Conservation (phyloP, 2,329 filamentous ascomycete species). For the Myriosclerotinia scirpicola region DNA sequence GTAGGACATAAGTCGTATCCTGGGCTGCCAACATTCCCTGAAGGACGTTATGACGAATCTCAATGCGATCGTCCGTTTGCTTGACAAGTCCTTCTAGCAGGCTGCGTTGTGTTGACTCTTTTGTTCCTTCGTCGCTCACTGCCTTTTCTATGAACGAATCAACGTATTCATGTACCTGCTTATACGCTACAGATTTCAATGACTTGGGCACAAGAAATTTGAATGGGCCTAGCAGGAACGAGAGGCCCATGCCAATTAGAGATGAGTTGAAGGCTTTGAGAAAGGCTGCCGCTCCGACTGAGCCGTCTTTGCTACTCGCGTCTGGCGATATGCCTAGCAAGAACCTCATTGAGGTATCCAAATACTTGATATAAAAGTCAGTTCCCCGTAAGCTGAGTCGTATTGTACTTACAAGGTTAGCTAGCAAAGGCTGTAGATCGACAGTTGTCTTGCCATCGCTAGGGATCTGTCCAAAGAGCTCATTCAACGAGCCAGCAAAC, state of each 20-base stretch:
- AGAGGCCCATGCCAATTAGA: conserved; percentile 15
- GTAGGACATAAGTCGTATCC: conserved; percentile 18
- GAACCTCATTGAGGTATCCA: conserved; percentile 15
- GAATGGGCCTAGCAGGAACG: conserved; percentile 11
- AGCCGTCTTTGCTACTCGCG: neutral
- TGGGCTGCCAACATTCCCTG: conserved; percentile 14
- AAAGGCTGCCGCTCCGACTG: neutral
- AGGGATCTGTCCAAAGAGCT: neutral
- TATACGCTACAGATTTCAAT: neutral
- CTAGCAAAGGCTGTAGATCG: conserved; percentile 1
- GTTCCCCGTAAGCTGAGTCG: neutral
- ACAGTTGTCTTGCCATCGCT: neutral
- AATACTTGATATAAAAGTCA: neutral
- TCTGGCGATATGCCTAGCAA: neutral
- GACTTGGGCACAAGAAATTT: conserved; percentile 11
- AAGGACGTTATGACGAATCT: conserved; percentile 18
- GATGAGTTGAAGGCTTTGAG: conserved; percentile 11
- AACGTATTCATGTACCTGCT: conserved; percentile 13
- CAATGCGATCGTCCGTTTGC: neutral
- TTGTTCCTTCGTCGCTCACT: no score
- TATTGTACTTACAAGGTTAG: conserved; percentile 13
- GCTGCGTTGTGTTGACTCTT: neutral
- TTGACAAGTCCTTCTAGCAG: neutral
- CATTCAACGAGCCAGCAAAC: neutral
- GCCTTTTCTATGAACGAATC: conserved; percentile 12